Evolutionary conservation across 140 eudicot species (phyloP), one percentile per base, ranked within the genome.

Genomic region (Oenanthe javanica): DNA sequence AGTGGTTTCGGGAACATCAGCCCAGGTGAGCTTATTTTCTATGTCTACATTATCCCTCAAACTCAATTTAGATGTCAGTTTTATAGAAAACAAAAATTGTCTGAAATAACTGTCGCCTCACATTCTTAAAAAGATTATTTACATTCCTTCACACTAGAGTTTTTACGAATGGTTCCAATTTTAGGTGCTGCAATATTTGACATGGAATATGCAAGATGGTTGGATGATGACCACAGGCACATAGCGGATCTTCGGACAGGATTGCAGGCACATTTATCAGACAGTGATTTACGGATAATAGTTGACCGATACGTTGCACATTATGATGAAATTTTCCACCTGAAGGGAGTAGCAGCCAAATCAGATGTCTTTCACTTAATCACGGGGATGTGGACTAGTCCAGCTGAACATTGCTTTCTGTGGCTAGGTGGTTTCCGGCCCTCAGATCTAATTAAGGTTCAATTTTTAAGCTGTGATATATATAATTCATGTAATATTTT

Each of bases 371-470:
- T 95, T 82, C 99, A 95, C 85, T 89, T 95, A 77, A 86, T 92
- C 55, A 92, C 89, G 0, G 99, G 99, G 77, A 88, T 92, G 97
- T 95, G 99, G 99, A 86, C 95, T 9, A 89, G 97, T 78, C 96
- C 99, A 16, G 99, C 97, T 4, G 99, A 95, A 79, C 97, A 96
- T 11, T 95, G 97, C 87, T 95, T 95, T 86, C 93, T 95, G 2
- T 95, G 99, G 99, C 89, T 95, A 95, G 99, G 97, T 19, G 99
- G 97, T 38, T 95, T 95, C 80, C 82, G 97, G 40, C 99, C 99
- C 6, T 95, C 99, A 10, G 97, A 95, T 6, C 91, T 95, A 9
- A 93, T 95, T 87, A 95, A 95, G 97, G 99, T 95, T 72, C 31
- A 6, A 15, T 3, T 70, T 74, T 72, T 5, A 4, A 23, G 74